Base-by-base conservation (phyloP, 345 rosid species). In the Ricinus communis region DNA sequence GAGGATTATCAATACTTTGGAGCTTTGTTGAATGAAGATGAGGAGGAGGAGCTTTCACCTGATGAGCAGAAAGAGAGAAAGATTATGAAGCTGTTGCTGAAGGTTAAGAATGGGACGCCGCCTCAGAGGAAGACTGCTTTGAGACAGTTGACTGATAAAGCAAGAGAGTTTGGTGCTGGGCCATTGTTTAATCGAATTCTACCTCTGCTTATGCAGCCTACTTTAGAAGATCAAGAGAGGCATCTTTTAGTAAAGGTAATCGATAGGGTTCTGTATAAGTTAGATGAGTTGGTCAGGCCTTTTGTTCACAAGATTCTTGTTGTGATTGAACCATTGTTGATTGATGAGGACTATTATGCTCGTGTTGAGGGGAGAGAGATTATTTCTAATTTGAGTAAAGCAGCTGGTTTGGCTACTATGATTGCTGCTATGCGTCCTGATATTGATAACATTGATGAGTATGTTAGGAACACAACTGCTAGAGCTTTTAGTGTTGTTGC, bases 371-470 rank as follows among this genome's bases (percentile, higher is more conserved):
- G 99, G 50, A 90, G 99, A 82, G 98, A 95, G 78, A 93, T 95
- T 65, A 95, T 95, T 75, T 95, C 99, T 62, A 95, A 95, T 84
- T 82, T 95, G 75, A 93, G 98, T 75, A 95, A 93, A 82, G 98
- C 99, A 38, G 99, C 98, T 57, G 99, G 98, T 69, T 84, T 95
- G 86, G 98, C 99, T 27, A 93, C 99, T 55, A 95, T 95, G 99
- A 93, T 95, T 82, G 99, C 99, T 78, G 99, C 98, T 49, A 95
- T 93, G 99, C 97, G 98, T 76, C 99, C 99, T 1, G 99, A 95
- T 82, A 95, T 95, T 75, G 99, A 95, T 71, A 90, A 95, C 73
- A 90, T 88, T 15, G 99, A 95, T 87, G 99, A 93, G 73, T 95
- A 95, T 76, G 99, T 95, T 67, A 87, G 99, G 81, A 95, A 95